Evolutionary conservation across 352 stramenopile genomes (phyloP).

Genomic region (Saprolegnia parasitica): DNA sequence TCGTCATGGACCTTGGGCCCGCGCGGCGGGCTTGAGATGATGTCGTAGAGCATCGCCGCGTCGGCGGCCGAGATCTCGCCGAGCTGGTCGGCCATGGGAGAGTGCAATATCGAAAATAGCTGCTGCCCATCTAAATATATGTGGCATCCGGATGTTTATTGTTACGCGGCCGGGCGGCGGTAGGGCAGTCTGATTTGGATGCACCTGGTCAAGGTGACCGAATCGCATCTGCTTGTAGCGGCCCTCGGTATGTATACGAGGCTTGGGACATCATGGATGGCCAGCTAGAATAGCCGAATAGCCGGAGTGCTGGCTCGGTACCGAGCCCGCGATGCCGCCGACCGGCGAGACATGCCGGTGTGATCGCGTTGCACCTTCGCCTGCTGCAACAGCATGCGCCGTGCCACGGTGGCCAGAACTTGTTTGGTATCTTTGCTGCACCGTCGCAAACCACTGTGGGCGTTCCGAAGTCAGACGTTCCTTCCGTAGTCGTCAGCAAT

Average conservation of each 20-base stretch:
- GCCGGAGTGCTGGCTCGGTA: too few relatives aligned
- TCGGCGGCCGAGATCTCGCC: neutral
- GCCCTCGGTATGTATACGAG: too few relatives aligned
- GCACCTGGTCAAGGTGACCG: too few relatives aligned
- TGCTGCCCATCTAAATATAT: too few relatives aligned
- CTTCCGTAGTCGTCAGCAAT: neutral
- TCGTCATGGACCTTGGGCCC: neutral
- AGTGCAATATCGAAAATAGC: neutral
- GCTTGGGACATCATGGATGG: too few relatives aligned
- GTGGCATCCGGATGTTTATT: neutral
- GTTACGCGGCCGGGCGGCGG: too few relatives aligned
- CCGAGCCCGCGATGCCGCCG: too few relatives aligned
- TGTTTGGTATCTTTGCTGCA: neutral
- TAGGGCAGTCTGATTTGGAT: too few relatives aligned
- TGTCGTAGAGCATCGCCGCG: constrained; percentile 8
- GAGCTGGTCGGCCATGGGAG: constrained; percentile 4
- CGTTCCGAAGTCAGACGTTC: neutral
- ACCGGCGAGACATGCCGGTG: neutral
- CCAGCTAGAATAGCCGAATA: too few relatives aligned
- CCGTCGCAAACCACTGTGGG: neutral
- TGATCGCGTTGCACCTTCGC: neutral
- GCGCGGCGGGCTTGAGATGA: neutral
- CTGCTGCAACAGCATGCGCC: too few relatives aligned
- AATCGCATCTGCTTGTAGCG: too few relatives aligned
- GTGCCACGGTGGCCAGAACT: neutral